Base-by-base conservation (phyloP, 2,329 filamentous ascomycete genomes). In the Chaetoscypha palmicola region DNA sequence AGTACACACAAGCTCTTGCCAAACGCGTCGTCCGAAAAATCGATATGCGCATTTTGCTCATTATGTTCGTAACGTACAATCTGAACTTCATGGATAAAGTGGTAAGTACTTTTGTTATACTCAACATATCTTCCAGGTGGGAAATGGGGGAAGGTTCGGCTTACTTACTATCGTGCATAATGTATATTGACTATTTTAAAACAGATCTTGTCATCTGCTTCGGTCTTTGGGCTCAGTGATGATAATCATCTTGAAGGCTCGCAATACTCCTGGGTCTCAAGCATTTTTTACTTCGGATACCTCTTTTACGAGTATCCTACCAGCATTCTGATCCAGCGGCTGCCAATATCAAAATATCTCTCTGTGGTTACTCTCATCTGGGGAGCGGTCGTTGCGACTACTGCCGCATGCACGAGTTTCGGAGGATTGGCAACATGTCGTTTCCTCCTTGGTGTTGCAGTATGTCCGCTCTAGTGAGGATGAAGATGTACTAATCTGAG, bases 31-130 rank as follows among this genome's bases (percentile, higher is more conserved):
- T 79, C 39, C 65, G 67, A 28, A 78, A 77, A 56, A 78, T 81
- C 46, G 77, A 81, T 54, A 63, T 62, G 52, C 64, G 64, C 8
- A 60, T 80, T 8, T 68, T 80, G 4, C 73, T 75, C 0, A 61
- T 80, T 8, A 61, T 80, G 22, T 78, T 78, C 47, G 50, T 72
- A 30, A 77, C 72, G 0, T 79, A 79, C 70, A 72, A 64, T 57
- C 77, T 56, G 73, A 76, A 57, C 77, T 78, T 49, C 76, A 53
- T 58, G 46, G 56, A 57, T 34, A 58, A 58, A 40, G 47, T 47
- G 28, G 39, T 34, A 23, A 23, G 39, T 35, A 11, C 24, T n/a
- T n/a, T n/a, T n/a, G n/a, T n/a, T n/a, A n/a, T n/a, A n/a, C n/a
- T n/a, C n/a, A n/a, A n/a, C n/a, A n/a, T n/a, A n/a, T n/a, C n/a